Base-by-base conservation (phyloP, 2,329 filamentous ascomycete genomes). In the Xenoacremonium recifei region DNA sequence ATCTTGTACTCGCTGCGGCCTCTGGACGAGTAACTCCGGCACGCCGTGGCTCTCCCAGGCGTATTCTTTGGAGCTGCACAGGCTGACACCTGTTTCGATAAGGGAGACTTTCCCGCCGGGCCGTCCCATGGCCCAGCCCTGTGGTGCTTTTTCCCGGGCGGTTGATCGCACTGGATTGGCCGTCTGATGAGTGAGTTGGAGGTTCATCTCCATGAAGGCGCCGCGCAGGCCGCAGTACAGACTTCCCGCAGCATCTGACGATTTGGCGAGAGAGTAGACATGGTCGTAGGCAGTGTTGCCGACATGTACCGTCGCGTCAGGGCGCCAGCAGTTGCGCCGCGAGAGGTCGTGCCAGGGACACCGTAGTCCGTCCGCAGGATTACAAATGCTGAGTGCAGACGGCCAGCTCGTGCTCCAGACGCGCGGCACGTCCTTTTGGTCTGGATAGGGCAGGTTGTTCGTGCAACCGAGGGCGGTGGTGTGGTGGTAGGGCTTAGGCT, bases 311-410 rank as follows among this genome's bases (percentile, higher is more conserved):
- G 67, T 72, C 35, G 66, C 68, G 49, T 79, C 77, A 2, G 76
- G 75, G 0, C 75, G 68, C 60, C 72, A 75, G 50, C 65, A 69
- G 29, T 71, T 59, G 23, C 60, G 51, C 3, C 60, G 59, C 1
- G 73, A 73, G 5, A 69, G 58, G 0, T 60, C 57, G 49, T 80
- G 76, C 71, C 73, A 79, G n/a, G 58, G 62, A 45, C 76, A 80
- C 2, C 49, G 40, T 3, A 45, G 41, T 4, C 65, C 66, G 2
- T 23, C 32, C 0, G 55, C 36, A 23, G 63, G 50, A 21, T 72
- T 51, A 50, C 75, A 79, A 2, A 31, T 16, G 23, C 23, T 9
- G 7, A 27, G 9, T 9, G 7, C 23, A 13, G 9, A 9, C 7
- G 7, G 35, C 50, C 50, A 50, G 3, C 43, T 39, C 13, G 40